Evolutionary conservation across 2,329 filamentous ascomycete species (phyloP).

Genomic region (Nigrograna mackinnonii): DNA sequence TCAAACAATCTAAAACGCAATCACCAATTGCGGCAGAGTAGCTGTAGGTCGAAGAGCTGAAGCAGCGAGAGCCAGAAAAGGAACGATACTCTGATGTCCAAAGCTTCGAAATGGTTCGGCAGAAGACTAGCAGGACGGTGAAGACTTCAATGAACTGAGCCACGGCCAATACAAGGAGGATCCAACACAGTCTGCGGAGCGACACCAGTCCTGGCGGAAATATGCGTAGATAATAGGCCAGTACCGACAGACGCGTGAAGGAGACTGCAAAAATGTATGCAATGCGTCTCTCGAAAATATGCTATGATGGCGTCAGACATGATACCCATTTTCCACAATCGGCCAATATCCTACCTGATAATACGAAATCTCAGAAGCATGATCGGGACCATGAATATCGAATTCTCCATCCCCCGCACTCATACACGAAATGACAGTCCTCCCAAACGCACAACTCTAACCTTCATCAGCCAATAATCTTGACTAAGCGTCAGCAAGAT

Average conservation of each 20-base stretch:
- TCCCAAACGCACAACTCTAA: conserved; percentile 21
- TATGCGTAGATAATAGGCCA: conserved; percentile 40
- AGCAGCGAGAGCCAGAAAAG: conserved; percentile 25
- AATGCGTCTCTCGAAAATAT: conserved; percentile 34
- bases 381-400: conserved; percentile 25
- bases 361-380: conserved; percentile 20
- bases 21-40: conserved; percentile 32
- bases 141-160: conserved; percentile 23
- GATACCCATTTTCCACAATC: not conserved
- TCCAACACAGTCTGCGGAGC: conserved; percentile 19
- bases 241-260: conserved; percentile 36
- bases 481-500: not conserved
- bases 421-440: conserved; percentile 29
- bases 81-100: conserved; percentile 22
- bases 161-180: conserved; percentile 20
- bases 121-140: conserved; percentile 23
- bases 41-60: conserved; percentile 26
- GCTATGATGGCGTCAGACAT: too few relatives aligned
- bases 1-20: conserved; percentile 25
- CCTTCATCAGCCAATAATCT: not conserved
- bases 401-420: conserved; percentile 27
- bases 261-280: conserved; percentile 38
- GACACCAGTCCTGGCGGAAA: conserved; percentile 26
- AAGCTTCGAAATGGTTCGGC: conserved; percentile 22
- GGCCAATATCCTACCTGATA: conserved; percentile 12